A percentile compares a stretch with the other conserved stretches of the same genome.
Evolutionary conservation across 2,329 filamentous ascomycete species (phyloP).

Genomic region (Neonectria coccinea): DNA sequence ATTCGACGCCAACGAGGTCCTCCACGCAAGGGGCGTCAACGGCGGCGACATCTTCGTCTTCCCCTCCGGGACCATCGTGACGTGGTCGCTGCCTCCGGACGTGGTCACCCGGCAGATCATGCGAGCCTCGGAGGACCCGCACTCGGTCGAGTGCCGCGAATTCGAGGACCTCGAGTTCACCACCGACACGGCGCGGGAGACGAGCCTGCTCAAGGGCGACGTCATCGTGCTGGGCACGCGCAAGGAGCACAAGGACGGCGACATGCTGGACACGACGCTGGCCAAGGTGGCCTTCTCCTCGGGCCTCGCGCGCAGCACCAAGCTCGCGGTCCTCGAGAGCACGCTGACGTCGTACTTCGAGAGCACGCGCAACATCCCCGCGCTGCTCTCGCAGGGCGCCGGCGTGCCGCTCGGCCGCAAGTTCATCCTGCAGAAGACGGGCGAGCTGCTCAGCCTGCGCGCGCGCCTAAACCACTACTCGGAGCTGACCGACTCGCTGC

Average conservation of each 20-base stretch:
- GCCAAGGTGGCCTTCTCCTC: constrained; percentile 98
- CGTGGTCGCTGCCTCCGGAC: constrained; percentile 86
- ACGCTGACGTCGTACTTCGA: constrained; percentile 87
- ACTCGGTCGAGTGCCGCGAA: constrained; percentile 77
- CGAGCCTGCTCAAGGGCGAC: constrained; percentile 85
- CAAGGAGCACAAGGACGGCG: constrained; percentile 58
- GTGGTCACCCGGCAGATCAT: constrained; percentile 80
- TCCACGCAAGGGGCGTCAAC: constrained; percentile 71
- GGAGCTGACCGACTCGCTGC: constrained; percentile 92
- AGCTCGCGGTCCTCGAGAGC: constrained; percentile 90
- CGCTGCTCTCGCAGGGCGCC: constrained; percentile 75
- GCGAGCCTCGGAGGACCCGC: constrained; percentile 79
- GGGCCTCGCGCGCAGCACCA: constrained; percentile 90
- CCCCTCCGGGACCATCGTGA: constrained; percentile 91
- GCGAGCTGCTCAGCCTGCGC: constrained; percentile 87
- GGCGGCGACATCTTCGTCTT: constrained; percentile 95
- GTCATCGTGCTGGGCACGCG: constrained; percentile 90
- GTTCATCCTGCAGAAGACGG: constrained; percentile 93
- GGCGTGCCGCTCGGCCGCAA: constrained; percentile 64
- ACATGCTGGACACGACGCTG: constrained; percentile 72
- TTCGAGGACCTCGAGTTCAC: constrained; percentile 91
- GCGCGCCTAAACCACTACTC: constrained; percentile 97
- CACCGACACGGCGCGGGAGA: constrained; percentile 78
- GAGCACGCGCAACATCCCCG: constrained; percentile 84
- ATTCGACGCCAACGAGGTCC: constrained; percentile 71